Evolutionary conservation across 73 alveolate genomes (phyloP).

Genomic region (Tetrahymena thermophila): DNA sequence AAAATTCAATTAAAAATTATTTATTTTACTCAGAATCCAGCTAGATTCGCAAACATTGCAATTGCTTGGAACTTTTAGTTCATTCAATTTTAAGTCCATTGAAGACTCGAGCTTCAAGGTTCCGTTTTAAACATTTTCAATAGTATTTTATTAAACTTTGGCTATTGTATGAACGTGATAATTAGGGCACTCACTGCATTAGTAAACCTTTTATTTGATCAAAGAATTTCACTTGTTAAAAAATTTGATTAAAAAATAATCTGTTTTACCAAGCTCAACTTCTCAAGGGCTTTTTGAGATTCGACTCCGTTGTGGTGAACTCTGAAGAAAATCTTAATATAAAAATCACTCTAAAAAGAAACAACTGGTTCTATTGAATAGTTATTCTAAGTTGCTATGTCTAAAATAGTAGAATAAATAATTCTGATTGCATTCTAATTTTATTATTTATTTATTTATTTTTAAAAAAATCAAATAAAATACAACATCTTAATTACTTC

Average conservation of each 20-base stretch:
- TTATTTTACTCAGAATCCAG: background rate
- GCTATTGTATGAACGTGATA: background rate
- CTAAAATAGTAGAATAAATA: background rate
- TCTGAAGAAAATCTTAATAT: background rate
- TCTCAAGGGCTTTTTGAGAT: background rate
- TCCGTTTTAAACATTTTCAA: background rate
- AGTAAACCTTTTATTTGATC: background rate
- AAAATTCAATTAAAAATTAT: background rate
- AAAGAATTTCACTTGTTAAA: background rate
- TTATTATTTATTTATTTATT: background rate
- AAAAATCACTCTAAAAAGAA: background rate
- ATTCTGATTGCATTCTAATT: background rate
- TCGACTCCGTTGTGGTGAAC: background rate
- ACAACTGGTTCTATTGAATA: background rate
- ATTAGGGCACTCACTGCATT: background rate
- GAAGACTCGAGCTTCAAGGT: background rate
- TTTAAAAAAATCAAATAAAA: background rate
- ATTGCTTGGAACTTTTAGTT: background rate
- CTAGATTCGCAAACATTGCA: background rate
- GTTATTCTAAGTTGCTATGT: background rate
- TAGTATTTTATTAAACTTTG: background rate
- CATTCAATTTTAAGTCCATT: background rate
- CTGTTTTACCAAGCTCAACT: background rate
- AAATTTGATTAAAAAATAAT: background rate
- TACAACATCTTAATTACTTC: background rate